Conservation (phyloP, 2,329 filamentous ascomycete genomes). For the Cryphonectria japonica region DNA sequence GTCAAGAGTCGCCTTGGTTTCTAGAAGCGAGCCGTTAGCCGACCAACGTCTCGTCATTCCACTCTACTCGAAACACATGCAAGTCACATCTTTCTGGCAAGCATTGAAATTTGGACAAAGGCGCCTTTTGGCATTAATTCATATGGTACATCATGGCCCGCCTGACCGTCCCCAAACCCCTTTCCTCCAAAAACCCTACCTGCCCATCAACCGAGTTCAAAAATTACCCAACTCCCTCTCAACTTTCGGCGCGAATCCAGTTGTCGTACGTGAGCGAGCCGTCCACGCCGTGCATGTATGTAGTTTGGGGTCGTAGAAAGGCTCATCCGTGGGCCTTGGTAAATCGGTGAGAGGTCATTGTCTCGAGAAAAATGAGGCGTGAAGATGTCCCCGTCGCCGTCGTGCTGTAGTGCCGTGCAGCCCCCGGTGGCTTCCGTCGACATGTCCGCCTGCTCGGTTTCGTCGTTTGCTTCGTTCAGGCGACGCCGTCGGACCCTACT, state of each 20-base stretch:
- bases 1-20: too few relatives aligned
- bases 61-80: background rate
- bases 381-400: background rate
- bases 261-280: background rate
- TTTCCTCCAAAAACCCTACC: background rate
- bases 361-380: background rate
- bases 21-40: background rate
- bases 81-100: background rate
- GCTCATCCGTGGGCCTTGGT: background rate
- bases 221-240: background rate
- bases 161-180: too few relatives aligned
- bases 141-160: background rate
- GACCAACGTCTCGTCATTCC: background rate
- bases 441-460: background rate
- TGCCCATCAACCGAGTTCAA: background rate
- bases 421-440: background rate
- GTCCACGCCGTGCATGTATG: background rate
- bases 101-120: background rate
- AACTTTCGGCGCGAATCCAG: background rate
- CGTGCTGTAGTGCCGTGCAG: background rate
- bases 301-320: background rate
- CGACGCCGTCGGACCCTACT: conserved; percentile 3
- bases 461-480: background rate
- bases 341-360: background rate
- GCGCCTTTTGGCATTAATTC: background rate